Conservation (phyloP, 768 basidiomycete species). For the Tricholoma hemisulphureum region DNA sequence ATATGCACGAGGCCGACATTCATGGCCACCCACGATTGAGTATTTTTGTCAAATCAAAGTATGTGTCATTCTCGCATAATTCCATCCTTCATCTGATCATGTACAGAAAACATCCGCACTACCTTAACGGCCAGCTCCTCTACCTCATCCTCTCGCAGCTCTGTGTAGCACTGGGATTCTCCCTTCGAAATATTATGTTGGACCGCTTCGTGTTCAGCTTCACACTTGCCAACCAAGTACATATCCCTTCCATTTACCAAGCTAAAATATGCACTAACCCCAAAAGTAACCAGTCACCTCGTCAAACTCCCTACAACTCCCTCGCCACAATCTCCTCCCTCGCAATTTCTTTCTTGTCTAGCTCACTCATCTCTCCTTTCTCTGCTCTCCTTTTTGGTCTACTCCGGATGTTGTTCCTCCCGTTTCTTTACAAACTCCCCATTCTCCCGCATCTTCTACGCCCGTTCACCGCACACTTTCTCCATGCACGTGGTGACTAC, state of each 20-base stretch:
- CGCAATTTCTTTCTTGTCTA: conserved; percentile 41
- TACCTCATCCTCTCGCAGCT: conserved; percentile 58
- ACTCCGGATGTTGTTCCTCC: conserved; percentile 42
- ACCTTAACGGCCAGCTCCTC: conserved; percentile 66
- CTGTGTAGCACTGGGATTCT: conserved; percentile 44
- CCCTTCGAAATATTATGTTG: conserved; percentile 57
- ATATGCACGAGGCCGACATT: conserved; percentile 28
- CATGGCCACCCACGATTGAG: conserved; percentile 43
- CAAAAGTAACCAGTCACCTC: not conserved
- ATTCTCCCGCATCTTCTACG: conserved; percentile 48
- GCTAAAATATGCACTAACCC: conserved; percentile 15
- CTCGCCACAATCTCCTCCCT: conserved; percentile 27
- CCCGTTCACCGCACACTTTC: conserved; percentile 65
- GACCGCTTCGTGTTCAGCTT: conserved; percentile 51
- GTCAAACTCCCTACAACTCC: conserved; percentile 10
- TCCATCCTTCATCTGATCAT: not conserved
- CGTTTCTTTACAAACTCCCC: conserved; percentile 55
- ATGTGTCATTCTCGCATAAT: conserved; percentile 12
- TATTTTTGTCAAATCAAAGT: conserved; percentile 71
- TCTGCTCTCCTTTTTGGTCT: conserved; percentile 49
- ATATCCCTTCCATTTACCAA: not conserved
- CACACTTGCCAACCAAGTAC: conserved; percentile 32
- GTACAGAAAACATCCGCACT: conserved; percentile 68
- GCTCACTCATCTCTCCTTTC: conserved; percentile 34
- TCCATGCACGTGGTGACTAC: conserved; percentile 46